A percentile compares a stretch with the other conserved stretches of the same genome.
These are phyloP conservation scores for Pseudonectria buxi DNA, from an alignment of 2,329 filamentous ascomycete genomes.

Conservation along the genomic window DNA sequence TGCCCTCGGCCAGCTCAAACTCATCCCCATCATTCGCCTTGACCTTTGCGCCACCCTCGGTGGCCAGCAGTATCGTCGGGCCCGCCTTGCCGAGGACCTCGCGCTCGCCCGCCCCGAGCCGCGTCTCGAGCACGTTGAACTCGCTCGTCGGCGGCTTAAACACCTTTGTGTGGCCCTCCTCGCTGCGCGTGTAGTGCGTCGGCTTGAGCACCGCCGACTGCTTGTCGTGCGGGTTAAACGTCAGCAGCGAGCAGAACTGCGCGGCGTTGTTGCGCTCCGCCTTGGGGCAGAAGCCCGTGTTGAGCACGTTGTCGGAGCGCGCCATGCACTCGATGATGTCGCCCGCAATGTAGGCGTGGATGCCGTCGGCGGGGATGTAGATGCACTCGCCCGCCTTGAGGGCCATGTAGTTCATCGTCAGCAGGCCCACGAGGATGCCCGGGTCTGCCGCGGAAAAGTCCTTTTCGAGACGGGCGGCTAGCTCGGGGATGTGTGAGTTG, in stretches of 20 bases:
- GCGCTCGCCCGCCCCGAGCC: conserved; percentile 48
- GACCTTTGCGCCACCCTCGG: conserved; percentile 14
- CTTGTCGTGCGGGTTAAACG: conserved; percentile 54
- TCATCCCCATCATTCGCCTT: conserved; percentile 9
- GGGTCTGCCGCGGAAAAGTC: conserved; percentile 61
- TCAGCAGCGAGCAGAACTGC: conserved; percentile 55
- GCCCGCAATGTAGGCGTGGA: conserved; percentile 66
- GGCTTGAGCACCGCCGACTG: conserved; percentile 50
- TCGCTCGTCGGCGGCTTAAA: conserved; percentile 65
- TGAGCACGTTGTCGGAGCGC: conserved; percentile 66
- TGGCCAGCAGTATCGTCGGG: conserved; percentile 16
- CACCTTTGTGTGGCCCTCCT: conserved; percentile 53
- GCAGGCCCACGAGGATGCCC: conserved; percentile 60
- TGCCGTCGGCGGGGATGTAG: conserved; percentile 66
- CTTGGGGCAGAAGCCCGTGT: conserved; percentile 65
- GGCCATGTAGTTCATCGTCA: conserved; percentile 68
- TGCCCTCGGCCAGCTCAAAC: conserved; percentile 17
- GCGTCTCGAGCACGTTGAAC: conserved; percentile 60
- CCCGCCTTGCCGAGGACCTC: conserved; percentile 36
- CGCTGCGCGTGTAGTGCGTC: conserved; percentile 42
- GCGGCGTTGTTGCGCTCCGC: conserved; percentile 59
- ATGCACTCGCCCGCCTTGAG: conserved; percentile 60
- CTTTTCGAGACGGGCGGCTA: conserved; percentile 56
- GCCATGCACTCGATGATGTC: conserved; percentile 79
- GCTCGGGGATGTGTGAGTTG: conserved; percentile 53